Percentiles rank a stretch among this genome's conserved stretches.
Evolutionary conservation across 768 basidiomycete genomes (phyloP).

Genomic region (Auriscalpium orientale): DNA sequence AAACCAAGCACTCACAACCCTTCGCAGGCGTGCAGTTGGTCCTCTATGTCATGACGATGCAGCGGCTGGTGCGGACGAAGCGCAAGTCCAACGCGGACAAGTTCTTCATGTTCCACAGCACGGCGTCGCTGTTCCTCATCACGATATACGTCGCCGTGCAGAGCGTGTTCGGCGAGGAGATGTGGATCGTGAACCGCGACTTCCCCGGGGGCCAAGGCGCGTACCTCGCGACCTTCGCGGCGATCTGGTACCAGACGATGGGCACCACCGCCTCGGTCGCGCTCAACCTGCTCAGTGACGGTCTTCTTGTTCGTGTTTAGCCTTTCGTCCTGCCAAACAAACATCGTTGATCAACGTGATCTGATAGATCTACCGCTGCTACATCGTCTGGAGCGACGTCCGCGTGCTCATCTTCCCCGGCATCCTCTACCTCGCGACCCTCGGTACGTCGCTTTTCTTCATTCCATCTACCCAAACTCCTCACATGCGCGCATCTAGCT

Average conservation of each 20-base stretch:
- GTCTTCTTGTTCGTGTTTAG: slow-evolving; percentile 25
- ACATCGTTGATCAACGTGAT: neutral
- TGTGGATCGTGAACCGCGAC: slow-evolving; percentile 27
- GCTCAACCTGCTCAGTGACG: slow-evolving; percentile 30
- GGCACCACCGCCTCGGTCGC: slow-evolving; percentile 12
- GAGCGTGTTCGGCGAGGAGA: slow-evolving; percentile 25
- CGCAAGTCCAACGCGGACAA: slow-evolving; percentile 5
- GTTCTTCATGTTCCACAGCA: slow-evolving; percentile 19
- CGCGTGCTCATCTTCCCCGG: slow-evolving; percentile 7
- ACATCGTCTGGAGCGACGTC: slow-evolving; percentile 22
- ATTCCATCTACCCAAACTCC: neutral
- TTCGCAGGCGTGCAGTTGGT: slow-evolving; percentile 18
- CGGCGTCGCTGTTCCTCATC: slow-evolving; percentile 23
- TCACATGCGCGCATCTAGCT: neutral
- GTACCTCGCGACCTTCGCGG: slow-evolving; percentile 23
- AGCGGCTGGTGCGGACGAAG: slow-evolving; percentile 4
- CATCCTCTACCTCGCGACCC: slow-evolving; percentile 9
- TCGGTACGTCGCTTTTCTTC: neutral
- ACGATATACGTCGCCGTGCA: slow-evolving; percentile 25
- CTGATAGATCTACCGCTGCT: slow-evolving; percentile 32
- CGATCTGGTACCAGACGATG: slow-evolving; percentile 25
- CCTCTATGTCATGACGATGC: slow-evolving; percentile 20
- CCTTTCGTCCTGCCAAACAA: neutral
- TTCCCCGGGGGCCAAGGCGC: slow-evolving; percentile 29
- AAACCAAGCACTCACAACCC: neutral